phyloP scores from a whole-genome alignment of 2,329 filamentous ascomycete species.

The Torrubiellomyces zombiae region DNA sequence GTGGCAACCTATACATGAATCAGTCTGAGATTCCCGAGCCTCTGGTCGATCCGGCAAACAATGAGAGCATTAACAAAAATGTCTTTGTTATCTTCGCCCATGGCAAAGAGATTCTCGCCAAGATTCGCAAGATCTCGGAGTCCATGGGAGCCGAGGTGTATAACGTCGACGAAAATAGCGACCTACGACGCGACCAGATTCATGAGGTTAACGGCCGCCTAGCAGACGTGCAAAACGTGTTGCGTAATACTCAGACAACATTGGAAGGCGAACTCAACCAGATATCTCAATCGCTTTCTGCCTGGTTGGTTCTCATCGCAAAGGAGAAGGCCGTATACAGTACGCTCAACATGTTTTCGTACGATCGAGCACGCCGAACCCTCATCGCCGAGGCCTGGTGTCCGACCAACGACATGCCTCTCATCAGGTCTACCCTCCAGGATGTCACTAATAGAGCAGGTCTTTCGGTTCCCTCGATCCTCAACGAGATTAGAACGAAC shows the following conservation, averaged over 20 bases:
- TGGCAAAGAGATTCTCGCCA: constrained; percentile 93
- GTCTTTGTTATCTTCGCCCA: constrained; percentile 99
- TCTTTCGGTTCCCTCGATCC: constrained; percentile 91
- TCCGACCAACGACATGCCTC: constrained; percentile 72
- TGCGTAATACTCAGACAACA: constrained; percentile 88
- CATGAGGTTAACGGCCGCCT: constrained; percentile 93
- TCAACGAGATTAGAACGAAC: constrained; percentile 93
- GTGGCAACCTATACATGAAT: constrained; percentile 99
- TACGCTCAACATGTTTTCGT: constrained; percentile 89
- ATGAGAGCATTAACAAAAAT: constrained; percentile 88
- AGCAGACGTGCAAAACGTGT: constrained; percentile 77
- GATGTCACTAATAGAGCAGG: constrained; percentile 95
- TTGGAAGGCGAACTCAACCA: constrained; percentile 84
- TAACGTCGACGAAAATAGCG: constrained; percentile 93
- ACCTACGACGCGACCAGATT: constrained; percentile 86
- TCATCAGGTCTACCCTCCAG: constrained; percentile 85
- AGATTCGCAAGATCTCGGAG: constrained; percentile 98
- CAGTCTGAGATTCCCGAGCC: constrained; percentile 95
- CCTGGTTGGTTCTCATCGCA: constrained; percentile 94
- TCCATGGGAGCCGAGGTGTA: constrained; percentile 92
- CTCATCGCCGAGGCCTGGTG: constrained; percentile 97
- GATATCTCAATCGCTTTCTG: constrained; percentile 80
- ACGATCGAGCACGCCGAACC: constrained; percentile 87
- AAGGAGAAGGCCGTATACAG: constrained; percentile 98
- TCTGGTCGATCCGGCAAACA: constrained; percentile 79